Conservation (phyloP, 352 stramenopile species). For the Phytophthora chlamydospora region DNA sequence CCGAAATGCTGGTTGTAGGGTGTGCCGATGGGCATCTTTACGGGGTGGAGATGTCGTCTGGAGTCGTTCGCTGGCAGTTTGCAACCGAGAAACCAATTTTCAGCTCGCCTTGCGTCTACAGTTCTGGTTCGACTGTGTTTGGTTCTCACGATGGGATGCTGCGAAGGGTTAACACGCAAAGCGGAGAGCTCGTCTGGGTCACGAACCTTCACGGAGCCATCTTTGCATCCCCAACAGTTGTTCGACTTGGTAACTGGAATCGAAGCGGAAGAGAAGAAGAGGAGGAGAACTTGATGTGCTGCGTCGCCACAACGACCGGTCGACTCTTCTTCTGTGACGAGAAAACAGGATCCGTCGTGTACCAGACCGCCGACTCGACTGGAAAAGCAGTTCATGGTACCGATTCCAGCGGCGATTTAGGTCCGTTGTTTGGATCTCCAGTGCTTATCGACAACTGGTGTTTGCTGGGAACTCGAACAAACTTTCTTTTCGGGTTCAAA, state of each 20-base stretch:
- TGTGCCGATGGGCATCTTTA: constrained; percentile 62
- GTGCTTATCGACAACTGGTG: constrained; percentile 51
- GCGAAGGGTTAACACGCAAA: constrained; percentile 39
- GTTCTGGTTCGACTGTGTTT: constrained; percentile 31
- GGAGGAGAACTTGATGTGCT: constrained; percentile 34
- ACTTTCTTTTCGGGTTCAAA: constrained; percentile 49
- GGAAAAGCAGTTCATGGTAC: neutral
- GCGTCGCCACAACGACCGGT: constrained; percentile 49
- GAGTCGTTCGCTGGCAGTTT: constrained; percentile 40
- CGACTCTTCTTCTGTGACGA: constrained; percentile 52
- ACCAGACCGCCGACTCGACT: constrained; percentile 20
- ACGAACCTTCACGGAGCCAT: constrained; percentile 37
- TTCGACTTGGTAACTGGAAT: constrained; percentile 10
- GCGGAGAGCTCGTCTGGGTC: constrained; percentile 45
- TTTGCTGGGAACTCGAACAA: constrained; percentile 57
- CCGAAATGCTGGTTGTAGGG: constrained; percentile 41
- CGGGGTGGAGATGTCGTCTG: constrained; percentile 31
- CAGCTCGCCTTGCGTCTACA: constrained; percentile 58
- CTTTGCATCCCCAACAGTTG: constrained; percentile 54
- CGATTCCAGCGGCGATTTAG: constrained; percentile 17
- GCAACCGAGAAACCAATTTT: constrained; percentile 61
- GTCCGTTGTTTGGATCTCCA: constrained; percentile 64
- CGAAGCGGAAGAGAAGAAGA: neutral
- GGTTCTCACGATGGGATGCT: constrained; percentile 63
- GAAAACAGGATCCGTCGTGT: constrained; percentile 37